Conservation (phyloP, 2,329 filamentous ascomycete genomes). For the Botryosphaeria agaves region DNA sequence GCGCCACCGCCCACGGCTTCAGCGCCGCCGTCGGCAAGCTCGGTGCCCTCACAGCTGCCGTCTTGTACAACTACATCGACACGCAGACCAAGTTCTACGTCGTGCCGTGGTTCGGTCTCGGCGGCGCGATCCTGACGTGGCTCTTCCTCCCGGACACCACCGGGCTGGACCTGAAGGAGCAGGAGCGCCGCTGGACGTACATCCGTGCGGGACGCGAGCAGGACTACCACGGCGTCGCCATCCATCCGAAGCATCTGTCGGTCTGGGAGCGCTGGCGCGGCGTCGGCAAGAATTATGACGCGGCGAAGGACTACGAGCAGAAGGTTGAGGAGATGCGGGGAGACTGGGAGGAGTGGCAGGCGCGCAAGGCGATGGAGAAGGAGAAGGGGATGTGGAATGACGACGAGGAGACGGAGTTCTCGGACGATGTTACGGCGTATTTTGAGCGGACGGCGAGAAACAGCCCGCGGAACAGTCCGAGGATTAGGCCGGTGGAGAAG, state of each 20-base stretch:
- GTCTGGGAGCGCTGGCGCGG: slow-evolving; percentile 73
- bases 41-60: slow-evolving; percentile 69
- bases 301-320: slow-evolving; percentile 63
- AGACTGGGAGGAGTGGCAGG: slow-evolving; percentile 38
- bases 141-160: slow-evolving; percentile 94
- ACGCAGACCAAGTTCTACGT: slow-evolving; percentile 75
- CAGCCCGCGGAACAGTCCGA: too few species aligned
- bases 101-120: slow-evolving; percentile 89
- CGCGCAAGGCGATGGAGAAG: slow-evolving; percentile 33
- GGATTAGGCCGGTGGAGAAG: too few species aligned
- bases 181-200: slow-evolving; percentile 84
- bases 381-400: slow-evolving; percentile 18
- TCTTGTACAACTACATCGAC: slow-evolving; percentile 91
- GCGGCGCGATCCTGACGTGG: slow-evolving; percentile 65
- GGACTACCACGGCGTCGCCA: slow-evolving; percentile 85
- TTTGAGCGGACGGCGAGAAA: not conserved
- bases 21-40: slow-evolving; percentile 83
- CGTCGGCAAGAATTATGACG: slow-evolving; percentile 66
- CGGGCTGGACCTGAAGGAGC: slow-evolving; percentile 89
- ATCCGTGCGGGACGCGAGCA: slow-evolving; percentile 59
- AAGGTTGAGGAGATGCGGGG: slow-evolving; percentile 62
- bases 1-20: slow-evolving; percentile 86
- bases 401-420: not conserved
- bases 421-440: not conserved
- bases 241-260: slow-evolving; percentile 77